Base-by-base conservation (phyloP, 1,284 basidiomycete species). In the Sporisorium scitamineum region DNA sequence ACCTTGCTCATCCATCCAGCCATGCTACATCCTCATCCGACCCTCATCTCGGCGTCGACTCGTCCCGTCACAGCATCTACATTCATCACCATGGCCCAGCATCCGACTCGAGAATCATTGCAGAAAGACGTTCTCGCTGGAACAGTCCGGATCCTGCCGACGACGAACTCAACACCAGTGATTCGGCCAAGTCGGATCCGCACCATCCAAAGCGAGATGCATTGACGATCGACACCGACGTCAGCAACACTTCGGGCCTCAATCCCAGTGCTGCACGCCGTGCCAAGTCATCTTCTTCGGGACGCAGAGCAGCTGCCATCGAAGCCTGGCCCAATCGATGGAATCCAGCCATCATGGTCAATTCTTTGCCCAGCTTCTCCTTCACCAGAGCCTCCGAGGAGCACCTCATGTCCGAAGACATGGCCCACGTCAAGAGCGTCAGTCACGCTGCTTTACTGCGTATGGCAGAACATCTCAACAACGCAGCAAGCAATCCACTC, bases 271-370 rank as follows among this genome's bases (percentile, higher is more conserved):
- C 50, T 0, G 26, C 42, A 16, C 54, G 29, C n/a, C 18, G 27
- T 5, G 8, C 24, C 7, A 54, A 31, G 27, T 41, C 42, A 24
- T 29, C 48, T 2, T 29, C 48, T 2, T 29, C 31, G 6, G 42
- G 37, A 9, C 51, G 56, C n/a, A 39, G 32, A 3, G 51, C 56
- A n/a, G 56, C 55, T 6, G 56, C 56, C 14, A 54, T 44, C 11
- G 26, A 50, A 20, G 56, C 56, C 10, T 65, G 63, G 63, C 63
- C 63, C 4, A 65, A 65, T 32, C 56, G 63, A 18, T 65, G 63
- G 63, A 65, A 65, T 22, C 56, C 63, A 18, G 34, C 51, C 7
- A 51, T 65, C 51, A 54, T 54, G 22, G 48, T 52, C n/a, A 54
- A 54, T 9, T 54, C 42, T 51, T 37, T 65, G 6, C 63, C 63